Conservation (phyloP, 495 filamentous ascomycete species). For the Neurospora sp. region DNA sequence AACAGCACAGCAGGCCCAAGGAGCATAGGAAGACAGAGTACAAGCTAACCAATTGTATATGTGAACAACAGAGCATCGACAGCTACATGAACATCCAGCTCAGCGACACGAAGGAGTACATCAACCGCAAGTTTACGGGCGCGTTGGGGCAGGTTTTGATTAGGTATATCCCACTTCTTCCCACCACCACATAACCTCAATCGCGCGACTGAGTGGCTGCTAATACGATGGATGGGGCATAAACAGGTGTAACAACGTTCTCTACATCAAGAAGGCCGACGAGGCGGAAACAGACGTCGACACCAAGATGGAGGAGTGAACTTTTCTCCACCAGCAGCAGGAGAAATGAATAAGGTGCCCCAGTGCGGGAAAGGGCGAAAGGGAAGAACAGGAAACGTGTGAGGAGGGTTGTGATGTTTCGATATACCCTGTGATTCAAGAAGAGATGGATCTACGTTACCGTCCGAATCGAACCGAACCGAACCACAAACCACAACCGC, state of each 20-base stretch:
- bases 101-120: constrained; percentile 77
- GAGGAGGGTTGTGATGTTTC: background rate
- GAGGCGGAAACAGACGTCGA: constrained; percentile 41
- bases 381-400: background rate
- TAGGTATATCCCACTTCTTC: too few species aligned
- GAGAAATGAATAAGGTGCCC: background rate
- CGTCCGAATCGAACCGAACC: background rate
- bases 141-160: constrained; percentile 85
- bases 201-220: too few species aligned
- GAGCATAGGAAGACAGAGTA: too few species aligned
- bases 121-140: constrained; percentile 78
- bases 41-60: background rate
- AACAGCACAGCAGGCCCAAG: background rate
- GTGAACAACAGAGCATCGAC: constrained; percentile 57
- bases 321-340: background rate
- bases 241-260: constrained; percentile 63
- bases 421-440: background rate
- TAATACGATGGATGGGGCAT: too few species aligned
- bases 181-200: too few species aligned
- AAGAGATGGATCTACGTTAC: background rate
- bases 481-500: background rate
- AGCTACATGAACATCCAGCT: constrained; percentile 99
- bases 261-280: constrained; percentile 72
- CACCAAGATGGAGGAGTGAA: constrained; percentile 48
- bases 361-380: background rate